These are phyloP conservation scores for Chlorella sp. DNA, from an alignment of 139 green algal species.

Conservation along the genomic window DNA sequence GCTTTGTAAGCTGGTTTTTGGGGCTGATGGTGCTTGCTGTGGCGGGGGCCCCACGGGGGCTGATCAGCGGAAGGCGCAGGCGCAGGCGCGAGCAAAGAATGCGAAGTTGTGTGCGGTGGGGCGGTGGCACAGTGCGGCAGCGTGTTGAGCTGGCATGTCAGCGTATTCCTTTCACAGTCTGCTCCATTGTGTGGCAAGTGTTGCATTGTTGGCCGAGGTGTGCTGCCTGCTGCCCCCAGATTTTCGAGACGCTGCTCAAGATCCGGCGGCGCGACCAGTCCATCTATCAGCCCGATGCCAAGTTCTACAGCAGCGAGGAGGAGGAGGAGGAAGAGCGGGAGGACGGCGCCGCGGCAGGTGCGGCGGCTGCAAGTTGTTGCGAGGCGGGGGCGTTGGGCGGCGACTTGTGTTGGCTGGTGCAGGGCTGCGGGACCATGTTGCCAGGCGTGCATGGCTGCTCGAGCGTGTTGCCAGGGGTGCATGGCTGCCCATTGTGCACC, in stretches of 20 bases:
- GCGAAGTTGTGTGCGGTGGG: no score
- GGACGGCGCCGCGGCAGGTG: background rate
- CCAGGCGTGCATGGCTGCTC: background rate
- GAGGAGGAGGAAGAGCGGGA: slow-evolving; percentile 30
- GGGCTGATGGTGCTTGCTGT: no score
- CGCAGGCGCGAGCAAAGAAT: no score
- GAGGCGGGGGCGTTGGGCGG: background rate
- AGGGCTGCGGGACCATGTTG: background rate
- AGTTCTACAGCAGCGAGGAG: slow-evolving; percentile 71
- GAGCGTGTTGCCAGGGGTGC: background rate
- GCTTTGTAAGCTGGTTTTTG: no score
- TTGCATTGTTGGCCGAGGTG: no score
- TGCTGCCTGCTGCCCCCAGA: slow-evolving; percentile 39
- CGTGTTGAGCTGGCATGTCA: no score
- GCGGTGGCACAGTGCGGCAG: no score
- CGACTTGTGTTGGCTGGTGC: background rate
- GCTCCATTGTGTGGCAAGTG: no score
- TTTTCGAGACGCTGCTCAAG: slow-evolving; percentile 77
- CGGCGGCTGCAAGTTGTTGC: no score
- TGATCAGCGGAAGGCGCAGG: no score
- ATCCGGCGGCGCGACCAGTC: slow-evolving; percentile 73
- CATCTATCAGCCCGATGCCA: slow-evolving; percentile 74
- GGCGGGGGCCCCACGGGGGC: no score
- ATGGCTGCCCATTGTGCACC: background rate
- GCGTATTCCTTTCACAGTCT: no score